These are phyloP conservation scores for Anaeramoeba flamelloides DNA, from an alignment of 78 protist genomes.

Conservation along the genomic window DNA sequence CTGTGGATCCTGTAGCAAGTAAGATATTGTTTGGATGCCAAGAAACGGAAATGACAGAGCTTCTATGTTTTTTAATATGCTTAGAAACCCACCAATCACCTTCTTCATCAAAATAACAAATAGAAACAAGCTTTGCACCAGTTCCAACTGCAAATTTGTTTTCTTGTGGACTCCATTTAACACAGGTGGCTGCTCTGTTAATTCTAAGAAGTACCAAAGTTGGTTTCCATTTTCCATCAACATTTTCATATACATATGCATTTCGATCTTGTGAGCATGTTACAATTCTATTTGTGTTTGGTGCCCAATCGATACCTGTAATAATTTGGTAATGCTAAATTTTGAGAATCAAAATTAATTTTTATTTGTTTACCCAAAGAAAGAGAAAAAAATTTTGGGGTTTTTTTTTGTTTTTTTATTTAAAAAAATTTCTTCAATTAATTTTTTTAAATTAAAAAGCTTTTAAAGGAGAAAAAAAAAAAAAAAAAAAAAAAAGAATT, in stretches of 20 bases:
- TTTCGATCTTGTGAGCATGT: constrained; percentile 76
- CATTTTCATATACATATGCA: constrained; percentile 60
- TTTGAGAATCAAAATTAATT: neutral
- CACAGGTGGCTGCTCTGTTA: constrained; percentile 67
- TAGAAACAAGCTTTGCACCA: constrained; percentile 57
- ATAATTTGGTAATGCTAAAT: constrained; percentile 65
- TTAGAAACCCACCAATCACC: constrained; percentile 83
- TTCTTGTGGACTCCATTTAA: constrained; percentile 65
- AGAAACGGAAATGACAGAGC: constrained; percentile 43
- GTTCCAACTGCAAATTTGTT: constrained; percentile 70
- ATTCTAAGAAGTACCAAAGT: constrained; percentile 66
- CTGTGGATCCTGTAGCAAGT: constrained; percentile 56
- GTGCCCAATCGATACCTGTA: constrained; percentile 76
- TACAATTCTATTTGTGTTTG: constrained; percentile 58
- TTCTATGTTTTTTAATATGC: constrained; percentile 59
- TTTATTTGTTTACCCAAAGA: too few relatives aligned
- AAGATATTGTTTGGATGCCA: constrained; percentile 68
- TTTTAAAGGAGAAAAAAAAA: neutral
- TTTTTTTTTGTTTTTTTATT: too few relatives aligned
- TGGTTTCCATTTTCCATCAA: constrained; percentile 56
- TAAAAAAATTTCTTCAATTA: too few relatives aligned
- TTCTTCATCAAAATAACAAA: constrained; percentile 71
- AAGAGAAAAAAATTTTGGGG: too few relatives aligned
- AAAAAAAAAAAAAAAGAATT: neutral
- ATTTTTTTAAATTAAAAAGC: too few relatives aligned